Evolutionary conservation across 1,139 yeast species (phyloP).

Genomic region (Suhomyces yuchorum): DNA sequence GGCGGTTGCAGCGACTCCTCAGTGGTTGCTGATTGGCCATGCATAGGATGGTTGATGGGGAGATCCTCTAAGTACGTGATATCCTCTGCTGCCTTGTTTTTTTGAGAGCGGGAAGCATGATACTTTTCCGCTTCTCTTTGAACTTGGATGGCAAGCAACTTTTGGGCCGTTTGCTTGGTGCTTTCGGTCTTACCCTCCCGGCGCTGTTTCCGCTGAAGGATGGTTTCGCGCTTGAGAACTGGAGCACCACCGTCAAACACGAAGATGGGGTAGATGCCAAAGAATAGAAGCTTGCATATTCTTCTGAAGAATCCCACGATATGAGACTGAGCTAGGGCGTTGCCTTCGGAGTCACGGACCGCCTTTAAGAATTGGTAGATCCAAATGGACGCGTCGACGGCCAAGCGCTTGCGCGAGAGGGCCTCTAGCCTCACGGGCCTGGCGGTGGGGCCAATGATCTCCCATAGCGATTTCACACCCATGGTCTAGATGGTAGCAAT

Average conservation of each 20-base stretch:
- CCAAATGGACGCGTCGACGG: constrained; percentile 99
- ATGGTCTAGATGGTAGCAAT: constrained; percentile 34
- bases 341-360: constrained; percentile 84
- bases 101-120: constrained; percentile 3
- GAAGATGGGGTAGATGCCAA: constrained; percentile 90
- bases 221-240: constrained; percentile 73
- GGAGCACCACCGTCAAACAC: constrained; percentile 99
- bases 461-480: constrained; percentile 99
- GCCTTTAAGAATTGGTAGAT: constrained; percentile 96
- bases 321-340: constrained; percentile 77
- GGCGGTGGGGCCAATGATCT: constrained; percentile 85
- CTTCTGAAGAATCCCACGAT: constrained; percentile 92
- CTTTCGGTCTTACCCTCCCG: constrained; percentile 75
- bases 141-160: constrained; percentile 75
- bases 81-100: constrained; percentile 24
- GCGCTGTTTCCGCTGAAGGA: constrained; percentile 65
- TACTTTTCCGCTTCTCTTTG: constrained; percentile 55
- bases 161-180: constrained; percentile 75
- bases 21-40: neutral
- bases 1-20: neutral
- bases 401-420: constrained; percentile 70
- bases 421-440: constrained; percentile 89
- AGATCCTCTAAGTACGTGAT: constrained; percentile 44
- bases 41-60: constrained; percentile 30
- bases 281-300: constrained; percentile 84